Evolutionary conservation across 108 stramenopile genomes (phyloP).

Genomic region (Pseudonitzschia pungens): DNA sequence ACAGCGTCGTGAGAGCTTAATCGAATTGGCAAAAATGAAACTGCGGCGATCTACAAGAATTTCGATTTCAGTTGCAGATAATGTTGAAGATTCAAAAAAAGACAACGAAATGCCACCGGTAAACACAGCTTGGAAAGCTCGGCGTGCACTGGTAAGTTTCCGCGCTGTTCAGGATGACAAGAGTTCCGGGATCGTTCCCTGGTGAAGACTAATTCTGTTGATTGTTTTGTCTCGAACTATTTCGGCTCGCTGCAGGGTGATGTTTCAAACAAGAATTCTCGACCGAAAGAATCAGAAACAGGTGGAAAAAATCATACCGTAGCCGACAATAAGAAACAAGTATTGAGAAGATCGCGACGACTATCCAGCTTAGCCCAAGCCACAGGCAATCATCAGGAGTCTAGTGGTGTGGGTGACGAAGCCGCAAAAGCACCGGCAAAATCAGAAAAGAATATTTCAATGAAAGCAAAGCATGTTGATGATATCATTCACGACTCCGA

Average conservation of each 20-base stretch:
- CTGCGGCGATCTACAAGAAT: neutral
- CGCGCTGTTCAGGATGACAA: neutral
- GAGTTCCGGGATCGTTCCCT: neutral
- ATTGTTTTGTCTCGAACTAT: neutral
- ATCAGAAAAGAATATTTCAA: neutral
- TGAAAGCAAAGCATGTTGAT: neutral
- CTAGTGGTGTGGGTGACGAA: neutral
- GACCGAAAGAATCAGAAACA: neutral
- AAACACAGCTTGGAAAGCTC: neutral
- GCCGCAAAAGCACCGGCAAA: neutral
- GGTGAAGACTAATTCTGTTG: neutral
- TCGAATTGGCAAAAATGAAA: neutral
- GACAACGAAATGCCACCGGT: neutral
- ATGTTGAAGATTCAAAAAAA: neutral
- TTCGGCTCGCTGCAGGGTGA: constrained; percentile 20
- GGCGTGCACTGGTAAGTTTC: constrained; percentile 10
- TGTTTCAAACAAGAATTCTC: constrained; percentile 27
- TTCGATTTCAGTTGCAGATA: neutral
- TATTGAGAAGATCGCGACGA: constrained; percentile 25
- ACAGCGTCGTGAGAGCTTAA: neutral
- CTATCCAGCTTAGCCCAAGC: constrained; percentile 6
- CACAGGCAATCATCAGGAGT: neutral
- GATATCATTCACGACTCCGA: neutral
- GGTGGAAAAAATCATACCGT: neutral
- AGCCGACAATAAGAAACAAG: constrained; percentile 2